Percentiles rank a stretch among this genome's conserved stretches.
phyloP scores from a whole-genome alignment of 2,329 filamentous ascomycete genomes.

The Cladorrhinum sp. region DNA sequence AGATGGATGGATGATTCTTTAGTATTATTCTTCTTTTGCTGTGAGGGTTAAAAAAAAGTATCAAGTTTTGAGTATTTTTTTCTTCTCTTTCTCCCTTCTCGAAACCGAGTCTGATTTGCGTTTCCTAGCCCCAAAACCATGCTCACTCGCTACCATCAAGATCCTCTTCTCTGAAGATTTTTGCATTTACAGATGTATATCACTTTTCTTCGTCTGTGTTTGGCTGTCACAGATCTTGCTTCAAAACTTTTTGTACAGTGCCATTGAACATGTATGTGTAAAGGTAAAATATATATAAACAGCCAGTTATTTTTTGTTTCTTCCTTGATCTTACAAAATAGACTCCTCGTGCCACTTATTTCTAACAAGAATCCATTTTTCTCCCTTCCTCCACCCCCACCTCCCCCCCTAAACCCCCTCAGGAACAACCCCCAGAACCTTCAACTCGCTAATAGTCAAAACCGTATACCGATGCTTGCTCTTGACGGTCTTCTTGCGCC shows the following conservation, averaged over 20 bases:
- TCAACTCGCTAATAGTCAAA: conserved; percentile 77
- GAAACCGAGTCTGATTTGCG: too few relatives aligned
- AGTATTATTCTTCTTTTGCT: neutral
- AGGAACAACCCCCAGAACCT: conserved; percentile 45
- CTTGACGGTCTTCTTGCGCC: conserved; percentile 69
- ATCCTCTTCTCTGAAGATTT: too few relatives aligned
- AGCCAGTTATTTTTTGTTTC: neutral
- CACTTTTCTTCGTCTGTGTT: too few relatives aligned
- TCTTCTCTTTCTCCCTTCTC: neutral
- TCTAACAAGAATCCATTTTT: neutral
- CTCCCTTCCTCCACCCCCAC: neutral
- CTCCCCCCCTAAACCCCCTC: conserved; percentile 6
- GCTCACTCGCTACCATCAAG: too few relatives aligned
- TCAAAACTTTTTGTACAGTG: neutral
- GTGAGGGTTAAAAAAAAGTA: too few relatives aligned
- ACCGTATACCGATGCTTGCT: conserved; percentile 93
- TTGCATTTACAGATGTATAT: too few relatives aligned
- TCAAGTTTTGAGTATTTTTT: neutral
- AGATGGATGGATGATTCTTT: neutral
- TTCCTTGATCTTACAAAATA: neutral
- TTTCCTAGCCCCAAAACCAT: too few relatives aligned
- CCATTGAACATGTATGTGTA: neutral
- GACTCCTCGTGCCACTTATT: neutral
- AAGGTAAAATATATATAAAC: neutral
- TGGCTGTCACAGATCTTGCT: too few relatives aligned